These are phyloP conservation scores for Globisporangium orthogonon DNA, from an alignment of 352 stramenopile species.

Conservation along the genomic window DNA sequence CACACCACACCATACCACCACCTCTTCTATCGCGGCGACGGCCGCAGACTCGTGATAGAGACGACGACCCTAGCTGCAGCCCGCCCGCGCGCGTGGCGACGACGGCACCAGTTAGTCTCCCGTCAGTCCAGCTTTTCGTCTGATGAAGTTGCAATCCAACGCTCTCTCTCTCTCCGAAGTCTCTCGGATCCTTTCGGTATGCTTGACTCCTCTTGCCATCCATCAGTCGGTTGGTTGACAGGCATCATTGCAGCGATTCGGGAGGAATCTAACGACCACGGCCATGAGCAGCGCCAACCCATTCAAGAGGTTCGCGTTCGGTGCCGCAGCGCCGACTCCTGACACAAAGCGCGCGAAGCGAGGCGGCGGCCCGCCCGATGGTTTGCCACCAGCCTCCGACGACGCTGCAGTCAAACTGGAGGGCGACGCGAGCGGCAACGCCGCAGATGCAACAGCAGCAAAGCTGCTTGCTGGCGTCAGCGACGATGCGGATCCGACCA, in stretches of 20 bases:
- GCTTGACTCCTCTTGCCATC: too few relatives aligned
- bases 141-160: neutral
- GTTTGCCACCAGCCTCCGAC: neutral
- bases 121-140: neutral
- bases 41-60: neutral
- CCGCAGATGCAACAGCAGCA: neutral
- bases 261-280: neutral
- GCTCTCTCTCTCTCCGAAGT: neutral
- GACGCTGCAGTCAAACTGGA: neutral
- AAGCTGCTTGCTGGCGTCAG: neutral
- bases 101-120: neutral
- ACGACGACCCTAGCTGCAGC: neutral
- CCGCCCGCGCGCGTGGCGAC: too few relatives aligned
- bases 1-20: too few relatives aligned
- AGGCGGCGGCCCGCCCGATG: too few relatives aligned
- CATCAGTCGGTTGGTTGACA: too few relatives aligned
- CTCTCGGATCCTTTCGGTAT: too few relatives aligned
- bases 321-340: conserved; percentile 1
- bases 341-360: conserved; percentile 10
- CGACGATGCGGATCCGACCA: too few relatives aligned
- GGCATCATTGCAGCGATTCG: too few relatives aligned
- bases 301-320: conserved; percentile 59
- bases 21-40: too few relatives aligned
- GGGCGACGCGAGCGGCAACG: neutral
- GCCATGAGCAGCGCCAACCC: conserved; percentile 26